Conservation (phyloP, 768 basidiomycete species). For the Trametes coccinea region DNA sequence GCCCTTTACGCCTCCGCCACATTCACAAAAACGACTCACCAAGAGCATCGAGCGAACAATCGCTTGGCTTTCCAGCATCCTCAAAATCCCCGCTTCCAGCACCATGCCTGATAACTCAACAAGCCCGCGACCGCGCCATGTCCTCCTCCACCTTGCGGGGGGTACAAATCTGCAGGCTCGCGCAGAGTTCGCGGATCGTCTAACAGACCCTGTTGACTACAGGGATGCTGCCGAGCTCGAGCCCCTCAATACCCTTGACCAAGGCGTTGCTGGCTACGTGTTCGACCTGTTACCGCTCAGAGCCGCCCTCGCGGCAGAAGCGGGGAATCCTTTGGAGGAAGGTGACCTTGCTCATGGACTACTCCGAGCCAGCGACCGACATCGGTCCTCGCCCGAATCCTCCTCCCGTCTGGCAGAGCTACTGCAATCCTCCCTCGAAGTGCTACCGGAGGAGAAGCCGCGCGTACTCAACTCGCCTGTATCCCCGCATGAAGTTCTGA, state of each 20-base stretch:
- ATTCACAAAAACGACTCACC: conserved; percentile 75
- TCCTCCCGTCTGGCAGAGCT: conserved; percentile 34
- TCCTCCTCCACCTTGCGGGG: conserved; percentile 75
- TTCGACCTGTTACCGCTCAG: conserved; percentile 63
- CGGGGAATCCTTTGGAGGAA: not conserved
- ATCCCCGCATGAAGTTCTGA: conserved; percentile 77
- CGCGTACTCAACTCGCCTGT: conserved; percentile 55
- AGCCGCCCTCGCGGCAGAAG: conserved; percentile 10
- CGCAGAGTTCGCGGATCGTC: conserved; percentile 56
- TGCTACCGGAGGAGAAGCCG: conserved; percentile 56
- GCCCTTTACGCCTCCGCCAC: conserved; percentile 61
- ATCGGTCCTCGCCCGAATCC: conserved; percentile 12
- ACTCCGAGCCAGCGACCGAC: conserved; percentile 13
- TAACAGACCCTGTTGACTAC: conserved; percentile 57
- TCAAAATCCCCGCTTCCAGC: conserved; percentile 35
- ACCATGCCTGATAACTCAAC: conserved; percentile 6
- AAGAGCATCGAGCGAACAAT: conserved; percentile 73
- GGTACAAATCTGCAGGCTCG: conserved; percentile 57
- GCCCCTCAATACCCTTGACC: conserved; percentile 60
- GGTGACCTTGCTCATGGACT: not conserved
- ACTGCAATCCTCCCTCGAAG: conserved; percentile 57
- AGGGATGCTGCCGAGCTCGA: conserved; percentile 53
- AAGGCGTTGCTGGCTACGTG: conserved; percentile 68
- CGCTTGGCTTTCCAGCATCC: conserved; percentile 60
- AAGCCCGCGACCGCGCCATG: conserved; percentile 35